Evolutionary conservation across 2,329 filamentous ascomycete species (phyloP), one percentile per base, ranked within the genome.

Genomic region (Xylaria digitata): DNA sequence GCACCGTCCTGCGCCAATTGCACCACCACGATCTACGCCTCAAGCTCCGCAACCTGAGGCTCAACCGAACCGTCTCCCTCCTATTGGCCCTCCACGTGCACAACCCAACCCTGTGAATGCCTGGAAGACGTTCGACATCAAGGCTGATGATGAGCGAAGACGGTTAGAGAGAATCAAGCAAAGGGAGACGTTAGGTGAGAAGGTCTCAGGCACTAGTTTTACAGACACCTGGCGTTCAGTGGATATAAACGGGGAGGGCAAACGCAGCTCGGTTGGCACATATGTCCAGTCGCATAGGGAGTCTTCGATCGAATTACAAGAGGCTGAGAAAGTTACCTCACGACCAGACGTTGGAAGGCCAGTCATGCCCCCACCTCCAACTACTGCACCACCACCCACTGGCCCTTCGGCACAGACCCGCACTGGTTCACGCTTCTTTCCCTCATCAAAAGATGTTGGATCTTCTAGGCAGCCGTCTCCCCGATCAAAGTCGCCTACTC

Each of bases 371-470:
- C 57, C 63, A 15, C 61, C 66, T 26, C 30, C 67, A 26, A 59
- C 42, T 54, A 21, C 52, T 3, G 52, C 48, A 8, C 65, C 70
- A 8, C 65, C 70, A 54, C 66, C 70, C 3, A 64, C 72, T 17
- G 73, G 71, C 15, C 70, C 70, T 30, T 50, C 71, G 7, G 73
- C 82, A 3, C 81, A 85, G 42, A 81, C 84, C 65, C 78, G 80
- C 21, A 83, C 87, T 23, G 80, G 83, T 19, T 90, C 89, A 7
- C 80, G 88, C 49, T 90, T 90, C 77, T 90, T 90, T 76, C 89
- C 89, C 9, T 74, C 74, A 0, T 76, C 83, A 1, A 84, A 79
- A 61, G 87, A 88, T 71, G 71, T 78, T 40, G 84, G 83, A 15
- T 73, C 72, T 54, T 71, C 75, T 19, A 65, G 73, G 57, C 73